A percentile compares a stretch with the other conserved stretches of the same genome.
Evolutionary conservation across 768 basidiomycete genomes (phyloP).

Genomic region (Phanerodontia chrysosporium): DNA sequence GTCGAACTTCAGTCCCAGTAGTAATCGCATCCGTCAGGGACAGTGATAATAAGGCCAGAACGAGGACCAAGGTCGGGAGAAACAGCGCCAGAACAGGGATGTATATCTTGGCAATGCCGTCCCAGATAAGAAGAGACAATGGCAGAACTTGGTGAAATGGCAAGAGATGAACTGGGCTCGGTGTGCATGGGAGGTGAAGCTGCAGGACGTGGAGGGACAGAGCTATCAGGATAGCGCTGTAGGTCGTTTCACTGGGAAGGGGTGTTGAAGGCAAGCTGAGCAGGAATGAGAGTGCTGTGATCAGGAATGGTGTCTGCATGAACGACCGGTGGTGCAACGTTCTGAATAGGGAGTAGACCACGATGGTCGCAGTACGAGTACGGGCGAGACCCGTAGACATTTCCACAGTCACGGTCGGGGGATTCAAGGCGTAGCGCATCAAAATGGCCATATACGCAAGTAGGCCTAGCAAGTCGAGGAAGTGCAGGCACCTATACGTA

Average conservation of each 20-base stretch:
- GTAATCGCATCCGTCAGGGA: constrained; percentile 40
- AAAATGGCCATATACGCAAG: not conserved
- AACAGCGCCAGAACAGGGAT: constrained; percentile 43
- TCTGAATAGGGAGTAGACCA: constrained; percentile 36
- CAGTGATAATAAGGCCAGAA: constrained; percentile 41
- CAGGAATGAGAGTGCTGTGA: constrained; percentile 40
- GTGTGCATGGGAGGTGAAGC: constrained; percentile 42
- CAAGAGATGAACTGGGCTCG: constrained; percentile 43
- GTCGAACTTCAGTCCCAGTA: not conserved
- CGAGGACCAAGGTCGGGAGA: constrained; percentile 42
- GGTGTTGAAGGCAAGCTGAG: constrained; percentile 39
- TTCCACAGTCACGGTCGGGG: constrained; percentile 31
- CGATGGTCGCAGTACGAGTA: constrained; percentile 34
- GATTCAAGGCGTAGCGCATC: constrained; percentile 27
- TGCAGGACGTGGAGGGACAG: constrained; percentile 38
- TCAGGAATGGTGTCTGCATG: constrained; percentile 30
- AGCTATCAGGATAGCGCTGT: constrained; percentile 37
- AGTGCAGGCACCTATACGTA: constrained; percentile 37
- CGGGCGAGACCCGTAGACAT: constrained; percentile 19
- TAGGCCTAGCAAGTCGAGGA: constrained; percentile 35
- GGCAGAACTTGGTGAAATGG: constrained; percentile 38
- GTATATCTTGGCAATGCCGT: constrained; percentile 34
- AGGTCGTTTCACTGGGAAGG: constrained; percentile 35
- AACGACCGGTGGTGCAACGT: constrained; percentile 30
- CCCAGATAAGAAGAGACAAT: constrained; percentile 37